Evolutionary conservation across 164 flowering plant genomes (phyloP).

Genomic region (Magnolia changhungtana): DNA sequence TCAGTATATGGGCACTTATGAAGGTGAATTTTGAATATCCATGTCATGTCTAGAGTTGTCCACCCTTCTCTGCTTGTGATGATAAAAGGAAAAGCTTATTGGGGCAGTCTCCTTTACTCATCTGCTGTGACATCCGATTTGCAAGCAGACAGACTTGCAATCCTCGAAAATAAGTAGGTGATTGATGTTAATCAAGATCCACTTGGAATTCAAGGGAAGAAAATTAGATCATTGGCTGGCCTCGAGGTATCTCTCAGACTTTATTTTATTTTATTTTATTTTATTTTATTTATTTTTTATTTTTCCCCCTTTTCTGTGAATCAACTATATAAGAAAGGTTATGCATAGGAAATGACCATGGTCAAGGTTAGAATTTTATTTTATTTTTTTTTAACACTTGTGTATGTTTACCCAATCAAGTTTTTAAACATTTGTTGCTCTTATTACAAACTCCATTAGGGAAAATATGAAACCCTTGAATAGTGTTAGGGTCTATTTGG

Average conservation of each 20-base stretch:
- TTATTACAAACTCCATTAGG: too few species aligned
- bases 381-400: too few species aligned
- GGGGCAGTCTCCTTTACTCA: slow-evolving; percentile 43
- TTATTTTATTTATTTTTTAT: too few species aligned
- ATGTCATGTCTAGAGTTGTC: background rate
- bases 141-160: too few species aligned
- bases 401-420: background rate
- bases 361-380: too few species aligned
- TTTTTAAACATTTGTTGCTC: background rate
- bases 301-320: background rate
- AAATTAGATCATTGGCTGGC: slow-evolving; percentile 30
- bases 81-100: background rate
- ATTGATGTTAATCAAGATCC: slow-evolving; percentile 48
- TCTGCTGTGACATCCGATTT: slow-evolving; percentile 48
- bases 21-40: slow-evolving; percentile 24
- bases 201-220: slow-evolving; percentile 46
- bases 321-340: background rate
- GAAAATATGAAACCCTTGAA: too few species aligned
- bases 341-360: background rate
- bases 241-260: slow-evolving; percentile 30
- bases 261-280: too few species aligned
- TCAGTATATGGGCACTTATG: slow-evolving; percentile 52
- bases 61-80: background rate
- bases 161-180: slow-evolving; percentile 46
- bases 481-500: too few species aligned